Evolutionary conservation across 768 basidiomycete species (phyloP).

Genomic region (Tricholoma terreum): DNA sequence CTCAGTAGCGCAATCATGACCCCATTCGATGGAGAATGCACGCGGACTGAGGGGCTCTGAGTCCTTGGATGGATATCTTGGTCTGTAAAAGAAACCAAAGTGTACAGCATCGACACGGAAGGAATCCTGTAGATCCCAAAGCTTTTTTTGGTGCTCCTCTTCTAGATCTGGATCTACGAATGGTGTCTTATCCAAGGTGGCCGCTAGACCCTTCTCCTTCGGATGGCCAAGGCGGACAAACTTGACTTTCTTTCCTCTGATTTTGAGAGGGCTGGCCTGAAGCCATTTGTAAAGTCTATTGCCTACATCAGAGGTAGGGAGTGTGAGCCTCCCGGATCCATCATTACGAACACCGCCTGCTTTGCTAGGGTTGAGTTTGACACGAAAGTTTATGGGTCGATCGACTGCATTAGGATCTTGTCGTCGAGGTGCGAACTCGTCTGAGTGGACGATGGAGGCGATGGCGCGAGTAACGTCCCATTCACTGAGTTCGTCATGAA

Average conservation of each 20-base stretch:
- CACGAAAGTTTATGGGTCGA: constrained; percentile 54
- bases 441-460: constrained; percentile 54
- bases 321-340: constrained; percentile 42
- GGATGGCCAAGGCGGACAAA: constrained; percentile 20
- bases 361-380: constrained; percentile 48
- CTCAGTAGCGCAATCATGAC: constrained; percentile 42
- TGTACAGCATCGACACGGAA: constrained; percentile 63
- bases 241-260: constrained; percentile 41
- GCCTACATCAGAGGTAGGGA: constrained; percentile 39
- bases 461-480: constrained; percentile 59
- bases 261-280: constrained; percentile 37
- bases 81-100: constrained; percentile 58
- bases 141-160: constrained; percentile 43
- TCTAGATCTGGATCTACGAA: constrained; percentile 55
- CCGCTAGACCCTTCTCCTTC: constrained; percentile 14
- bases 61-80: constrained; percentile 27
- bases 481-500: constrained; percentile 42
- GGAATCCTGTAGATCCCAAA: constrained; percentile 40
- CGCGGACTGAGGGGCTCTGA: constrained; percentile 34
- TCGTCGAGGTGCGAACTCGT: constrained; percentile 40
- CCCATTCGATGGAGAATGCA: constrained; percentile 71
- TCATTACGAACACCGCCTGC: constrained; percentile 54
- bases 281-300: constrained; percentile 46
- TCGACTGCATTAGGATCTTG: constrained; percentile 27
- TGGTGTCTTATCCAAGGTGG: constrained; percentile 50